phyloP scores from a whole-genome alignment of 192 early-diverging fungal species.

The Nowakowskiella sp. region DNA sequence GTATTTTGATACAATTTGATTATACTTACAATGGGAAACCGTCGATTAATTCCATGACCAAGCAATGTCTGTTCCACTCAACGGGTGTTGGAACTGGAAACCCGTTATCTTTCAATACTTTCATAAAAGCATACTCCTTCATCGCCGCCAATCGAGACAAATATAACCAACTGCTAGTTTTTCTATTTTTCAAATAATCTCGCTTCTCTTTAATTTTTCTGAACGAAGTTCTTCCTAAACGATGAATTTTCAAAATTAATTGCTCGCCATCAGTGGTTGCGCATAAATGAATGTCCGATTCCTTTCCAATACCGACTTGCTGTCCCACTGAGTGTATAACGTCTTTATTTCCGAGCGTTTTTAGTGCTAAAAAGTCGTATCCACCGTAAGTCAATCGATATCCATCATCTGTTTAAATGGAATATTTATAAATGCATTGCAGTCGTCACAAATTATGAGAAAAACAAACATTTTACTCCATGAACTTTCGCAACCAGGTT shows the following conservation, averaged over 20 bases:
- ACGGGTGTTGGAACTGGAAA: slow-evolving; percentile 93
- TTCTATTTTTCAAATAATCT: slow-evolving; percentile 90
- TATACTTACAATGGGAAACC: slow-evolving; percentile 73
- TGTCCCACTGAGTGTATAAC: slow-evolving; percentile 91
- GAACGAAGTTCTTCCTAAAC: slow-evolving; percentile 94
- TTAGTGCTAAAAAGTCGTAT: slow-evolving; percentile 97
- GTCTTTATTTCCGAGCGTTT: slow-evolving; percentile 81
- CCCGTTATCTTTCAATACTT: slow-evolving; percentile 80
- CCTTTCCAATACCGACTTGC: slow-evolving; percentile 99
- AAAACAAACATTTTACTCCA: slow-evolving; percentile 62
- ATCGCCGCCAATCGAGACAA: slow-evolving; percentile 95
- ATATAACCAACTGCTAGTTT: slow-evolving; percentile 98
- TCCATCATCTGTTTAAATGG: slow-evolving; percentile 63
- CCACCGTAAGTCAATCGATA: slow-evolving; percentile 97
- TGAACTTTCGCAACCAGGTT: slow-evolving; percentile 84
- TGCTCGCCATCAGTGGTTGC: slow-evolving; percentile 86
- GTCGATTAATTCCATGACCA: slow-evolving; percentile 95
- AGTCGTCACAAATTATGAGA: not conserved
- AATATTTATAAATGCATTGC: not conserved
- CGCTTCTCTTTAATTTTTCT: slow-evolving; percentile 94
- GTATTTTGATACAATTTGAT: not conserved
- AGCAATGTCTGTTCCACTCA: slow-evolving; percentile 89
- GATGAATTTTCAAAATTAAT: slow-evolving; percentile 91
- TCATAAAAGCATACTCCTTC: slow-evolving; percentile 99
- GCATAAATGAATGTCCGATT: slow-evolving; percentile 97